Evolutionary conservation across 768 basidiomycete genomes (phyloP).

Genomic region (Mycena floridula): DNA sequence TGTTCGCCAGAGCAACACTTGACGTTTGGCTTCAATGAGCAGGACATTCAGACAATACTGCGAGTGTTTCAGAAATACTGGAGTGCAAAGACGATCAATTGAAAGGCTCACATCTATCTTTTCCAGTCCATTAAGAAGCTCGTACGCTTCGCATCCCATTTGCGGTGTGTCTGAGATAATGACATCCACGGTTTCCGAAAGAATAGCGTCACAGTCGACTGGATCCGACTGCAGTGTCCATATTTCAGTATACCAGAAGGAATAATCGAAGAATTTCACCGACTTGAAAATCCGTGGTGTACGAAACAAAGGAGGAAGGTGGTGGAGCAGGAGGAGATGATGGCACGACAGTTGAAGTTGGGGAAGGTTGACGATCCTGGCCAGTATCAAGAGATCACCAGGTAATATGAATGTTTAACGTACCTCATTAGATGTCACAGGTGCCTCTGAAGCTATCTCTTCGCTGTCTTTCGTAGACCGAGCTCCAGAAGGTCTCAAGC

Average conservation of each 20-base stretch:
- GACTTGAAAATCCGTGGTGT: neutral
- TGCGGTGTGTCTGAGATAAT: slow-evolving; percentile 19
- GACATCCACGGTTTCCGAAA: too few species aligned
- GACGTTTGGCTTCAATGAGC: slow-evolving; percentile 63
- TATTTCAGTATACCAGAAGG: too few species aligned
- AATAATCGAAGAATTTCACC: too few species aligned
- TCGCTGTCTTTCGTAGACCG: too few species aligned
- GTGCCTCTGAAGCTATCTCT: too few species aligned
- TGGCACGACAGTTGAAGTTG: neutral
- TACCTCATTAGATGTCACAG: neutral
- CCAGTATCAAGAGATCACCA: slow-evolving; percentile 1
- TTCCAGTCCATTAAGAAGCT: slow-evolving; percentile 35
- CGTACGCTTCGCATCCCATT: slow-evolving; percentile 35
- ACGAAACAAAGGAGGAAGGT: slow-evolving; percentile 11
- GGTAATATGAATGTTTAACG: neutral
- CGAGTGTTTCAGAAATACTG: neutral
- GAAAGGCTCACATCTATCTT: slow-evolving; percentile 42
- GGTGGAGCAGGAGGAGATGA: slow-evolving; percentile 6
- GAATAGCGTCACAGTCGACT: too few species aligned
- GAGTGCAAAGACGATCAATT: neutral
- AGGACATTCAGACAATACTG: slow-evolving; percentile 73
- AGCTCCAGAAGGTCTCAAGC: slow-evolving; percentile 31
- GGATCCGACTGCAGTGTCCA: too few species aligned
- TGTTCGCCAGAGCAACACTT: slow-evolving; percentile 68
- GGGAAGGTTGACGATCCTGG: slow-evolving; percentile 1